These are phyloP conservation scores for Leptographium galeiforme DNA, from an alignment of 2,329 filamentous ascomycete species.

Conservation along the genomic window DNA sequence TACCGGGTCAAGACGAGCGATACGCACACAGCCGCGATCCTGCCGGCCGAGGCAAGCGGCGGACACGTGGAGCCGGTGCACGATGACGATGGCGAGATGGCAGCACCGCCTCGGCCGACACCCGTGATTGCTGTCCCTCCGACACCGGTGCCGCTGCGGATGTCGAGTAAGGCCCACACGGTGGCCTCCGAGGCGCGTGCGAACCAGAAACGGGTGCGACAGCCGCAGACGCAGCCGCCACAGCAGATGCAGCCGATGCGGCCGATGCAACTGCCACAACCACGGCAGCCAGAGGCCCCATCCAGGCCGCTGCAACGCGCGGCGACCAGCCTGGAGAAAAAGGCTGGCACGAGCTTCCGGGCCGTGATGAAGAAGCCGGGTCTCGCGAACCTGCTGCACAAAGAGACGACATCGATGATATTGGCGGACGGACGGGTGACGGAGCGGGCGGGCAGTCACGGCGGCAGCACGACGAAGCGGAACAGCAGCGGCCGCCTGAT, in stretches of 20 bases:
- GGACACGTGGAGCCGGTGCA: background rate
- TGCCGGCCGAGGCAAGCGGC: background rate
- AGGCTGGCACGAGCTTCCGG: slow-evolving; percentile 23
- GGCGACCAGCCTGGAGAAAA: slow-evolving; percentile 25
- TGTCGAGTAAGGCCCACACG: slow-evolving; percentile 5
- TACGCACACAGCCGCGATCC: background rate
- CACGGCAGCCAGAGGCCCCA: background rate
- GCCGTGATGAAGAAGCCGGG: slow-evolving; percentile 36
- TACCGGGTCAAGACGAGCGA: slow-evolving; percentile 29
- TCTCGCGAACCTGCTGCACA: slow-evolving; percentile 31
- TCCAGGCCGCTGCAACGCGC: background rate
- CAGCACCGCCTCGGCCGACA: background rate
- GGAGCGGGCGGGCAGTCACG: background rate
- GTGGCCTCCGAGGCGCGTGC: slow-evolving; percentile 13
- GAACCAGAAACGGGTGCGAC: slow-evolving; percentile 33
- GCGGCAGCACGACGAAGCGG: background rate
- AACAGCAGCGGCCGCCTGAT: slow-evolving; percentile 4
- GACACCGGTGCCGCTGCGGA: background rate
- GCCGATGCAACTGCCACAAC: background rate
- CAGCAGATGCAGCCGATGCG: background rate
- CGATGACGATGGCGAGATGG: background rate
- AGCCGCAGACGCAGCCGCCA: slow-evolving; percentile 15
- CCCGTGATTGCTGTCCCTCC: too few relatives aligned
- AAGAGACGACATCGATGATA: background rate
- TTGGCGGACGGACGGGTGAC: background rate